Evolutionary conservation across 371 early-diverging fungal genomes (phyloP), one percentile per base, ranked within the genome.

Genomic region (Rhizopus stolonifer): DNA sequence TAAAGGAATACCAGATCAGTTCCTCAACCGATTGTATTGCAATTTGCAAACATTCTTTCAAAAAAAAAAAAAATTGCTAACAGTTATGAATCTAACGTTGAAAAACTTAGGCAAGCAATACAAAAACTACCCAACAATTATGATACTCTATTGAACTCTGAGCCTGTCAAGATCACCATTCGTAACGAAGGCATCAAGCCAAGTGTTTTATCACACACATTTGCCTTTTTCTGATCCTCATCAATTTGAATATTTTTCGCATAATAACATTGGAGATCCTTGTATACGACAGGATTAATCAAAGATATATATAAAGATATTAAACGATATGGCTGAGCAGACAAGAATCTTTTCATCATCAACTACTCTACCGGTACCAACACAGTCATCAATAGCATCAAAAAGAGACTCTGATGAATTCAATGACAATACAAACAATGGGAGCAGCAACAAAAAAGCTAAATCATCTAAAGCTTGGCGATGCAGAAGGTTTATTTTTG

Each of bases 1-100:
- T 54, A 38, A 46, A 8, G 38, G 47, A 54, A 45, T 29, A 45
- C 3, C 23, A 45, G 46, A 14, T 26, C 23, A 45, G 23, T 22
- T 1, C 4, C 25, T 45, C 46, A 45, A 15, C 23, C 46, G 46
- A 45, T 17, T 45, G 46, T n/a, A 45, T 45, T 23, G 23, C 46
- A 26, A 45, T 46, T 47, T 54, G 46, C 46, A 26, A 38, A 38
- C 39, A 24, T 36, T 23, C 54, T 46, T 53, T 54, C 38, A n/a
- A n/a, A n/a, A n/a, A n/a, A n/a, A n/a, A 46, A 54, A 19, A 34
- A 10, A 47, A 46, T 54, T 38, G 46, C 23, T 17, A 5, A 9
- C 15, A 45, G 25, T 18, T 54, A 54, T 40, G 26, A 34, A 38
- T 47, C 54, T 26, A 47, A 38, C 13, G 15, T 46, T 38, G 31